A percentile compares a stretch with the other conserved stretches of the same genome.
Conservation (phyloP, 805 yeast species). For the Maudiozyma turicensis region DNA sequence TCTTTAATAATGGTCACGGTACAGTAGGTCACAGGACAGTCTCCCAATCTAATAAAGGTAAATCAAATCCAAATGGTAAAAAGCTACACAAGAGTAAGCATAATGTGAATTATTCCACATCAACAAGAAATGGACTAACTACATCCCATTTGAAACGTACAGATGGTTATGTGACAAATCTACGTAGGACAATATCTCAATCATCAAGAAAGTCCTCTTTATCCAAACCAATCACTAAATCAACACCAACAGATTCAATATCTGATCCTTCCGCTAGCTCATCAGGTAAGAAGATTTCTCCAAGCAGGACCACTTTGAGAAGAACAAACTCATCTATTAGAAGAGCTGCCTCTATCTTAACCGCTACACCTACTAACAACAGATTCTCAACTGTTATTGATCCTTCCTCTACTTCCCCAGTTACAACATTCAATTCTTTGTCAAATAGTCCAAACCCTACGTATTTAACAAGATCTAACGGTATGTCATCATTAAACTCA, state of each 20-base stretch:
- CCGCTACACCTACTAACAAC: conserved; percentile 10
- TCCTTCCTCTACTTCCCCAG: background rate
- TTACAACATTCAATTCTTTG: background rate
- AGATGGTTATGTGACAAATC: conserved; percentile 23
- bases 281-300: background rate
- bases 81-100: conserved; percentile 2
- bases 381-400: background rate
- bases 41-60: background rate
- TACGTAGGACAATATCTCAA: conserved; percentile 20
- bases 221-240: background rate
- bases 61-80: background rate
- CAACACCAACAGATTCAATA: background rate
- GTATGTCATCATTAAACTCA: conserved; percentile 18
- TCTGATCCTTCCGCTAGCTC: background rate
- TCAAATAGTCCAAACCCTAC: background rate
- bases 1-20: conserved; percentile 5
- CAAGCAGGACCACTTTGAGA: conserved; percentile 15
- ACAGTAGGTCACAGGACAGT: background rate
- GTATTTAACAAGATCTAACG: conserved; percentile 20
- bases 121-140: conserved; percentile 12
- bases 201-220: conserved; percentile 1
- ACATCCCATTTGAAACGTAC: conserved; percentile 24
- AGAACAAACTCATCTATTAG: conserved; percentile 30
- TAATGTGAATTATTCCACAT: conserved; percentile 5
- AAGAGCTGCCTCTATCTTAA: conserved; percentile 29